Evolutionary conservation across 2,329 filamentous ascomycete genomes (phyloP), one percentile per base, ranked within the genome.

Genomic region (Apiospora aurea): DNA sequence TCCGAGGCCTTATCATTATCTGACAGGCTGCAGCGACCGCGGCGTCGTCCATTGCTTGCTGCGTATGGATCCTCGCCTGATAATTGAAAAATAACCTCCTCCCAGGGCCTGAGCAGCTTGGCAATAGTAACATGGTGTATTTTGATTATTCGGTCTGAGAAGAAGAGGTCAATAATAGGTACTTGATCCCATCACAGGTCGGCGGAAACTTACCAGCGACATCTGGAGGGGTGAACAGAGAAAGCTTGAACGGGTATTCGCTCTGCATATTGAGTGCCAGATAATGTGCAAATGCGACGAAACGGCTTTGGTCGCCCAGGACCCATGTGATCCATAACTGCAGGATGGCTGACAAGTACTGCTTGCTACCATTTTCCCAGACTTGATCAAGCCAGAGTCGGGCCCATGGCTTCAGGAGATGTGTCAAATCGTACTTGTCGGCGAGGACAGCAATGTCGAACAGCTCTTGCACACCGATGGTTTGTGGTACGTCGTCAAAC

Each of bases 381-480:
- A n/a, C 53, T 7, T 14, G 34, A 7, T 38, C 18, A 18, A 61
- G 53, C 53, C 53, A 61, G 46, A 1, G 1, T 8, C 29, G 4
- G 10, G 75, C 68, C 79, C 79, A 81, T 0, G 79, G 79, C 14
- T 70, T 69, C 13, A 81, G 67, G 14, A 76, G 67, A 4, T 47
- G 70, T 0, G 78, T 79, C 14, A 78, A 72, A 69, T 79, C 76
- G 73, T 81, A 81, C 61, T 81, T 81, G 44, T 81, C 74, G 1
- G 78, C 78, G 21, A 81, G 44, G 0, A 78, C 74, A 0, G 79
- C 76, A 4, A 81, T 70, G 0, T 77, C 70, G 72, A 78, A 81
- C 1, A 81, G 71, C 1, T 76, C 71, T 1, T 75, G 73, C 5
- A 79, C 69, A 1, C 74, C 66, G 6, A 81, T n/a, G 3, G 2